Evolutionary conservation across 768 basidiomycete species (phyloP), one percentile per base, ranked within the genome.

Genomic region (Trametes villosa): DNA sequence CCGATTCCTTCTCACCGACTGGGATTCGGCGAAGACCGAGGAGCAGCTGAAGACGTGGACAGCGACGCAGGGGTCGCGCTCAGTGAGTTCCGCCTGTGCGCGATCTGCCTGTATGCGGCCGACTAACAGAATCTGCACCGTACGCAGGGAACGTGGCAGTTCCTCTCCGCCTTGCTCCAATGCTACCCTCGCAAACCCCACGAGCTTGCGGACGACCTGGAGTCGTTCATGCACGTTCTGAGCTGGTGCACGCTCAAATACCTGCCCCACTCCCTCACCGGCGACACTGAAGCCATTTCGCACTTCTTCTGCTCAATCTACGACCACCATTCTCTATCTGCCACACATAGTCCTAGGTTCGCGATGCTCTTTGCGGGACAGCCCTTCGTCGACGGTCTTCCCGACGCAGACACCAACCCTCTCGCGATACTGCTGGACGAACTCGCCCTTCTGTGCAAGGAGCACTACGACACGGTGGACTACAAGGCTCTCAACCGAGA

Each of bases 101-200:
- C 4, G 5, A 38, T 38, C 36, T 5, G 13, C 36, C 36, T 12
- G 12, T 18, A 12, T 38, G 36, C 11, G 12, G 15, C n/a, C 5
- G 12, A 38, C 36, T 38, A 12, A 38, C n/a, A 38, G 15, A 12
- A 12, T 38, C 3, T 20, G 11, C 3, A 27, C 36, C 41, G 17
- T 5, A 15, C 52, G n/a, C n/a, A 67, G 67, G 67, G 67, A 7
- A 68, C 67, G 6, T 59, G 58, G 64, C 57, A 57, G 20, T 68
- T 61, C 53, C 57, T 57, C 41, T 65, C 67, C 20, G 52, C 62
- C 3, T 26, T 53, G 12, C 41, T 49, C 5, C 59, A 61, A 27
- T 18, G 44, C 17, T 59, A 44, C n/a, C 63, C 63, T 2, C 20
- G 29, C n/a, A 63, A 60, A 33, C 53, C 56, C 3, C 26, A 53